These are phyloP conservation scores for Terfezia boudieri DNA, from an alignment of 495 filamentous ascomycete species.

Conservation along the genomic window DNA sequence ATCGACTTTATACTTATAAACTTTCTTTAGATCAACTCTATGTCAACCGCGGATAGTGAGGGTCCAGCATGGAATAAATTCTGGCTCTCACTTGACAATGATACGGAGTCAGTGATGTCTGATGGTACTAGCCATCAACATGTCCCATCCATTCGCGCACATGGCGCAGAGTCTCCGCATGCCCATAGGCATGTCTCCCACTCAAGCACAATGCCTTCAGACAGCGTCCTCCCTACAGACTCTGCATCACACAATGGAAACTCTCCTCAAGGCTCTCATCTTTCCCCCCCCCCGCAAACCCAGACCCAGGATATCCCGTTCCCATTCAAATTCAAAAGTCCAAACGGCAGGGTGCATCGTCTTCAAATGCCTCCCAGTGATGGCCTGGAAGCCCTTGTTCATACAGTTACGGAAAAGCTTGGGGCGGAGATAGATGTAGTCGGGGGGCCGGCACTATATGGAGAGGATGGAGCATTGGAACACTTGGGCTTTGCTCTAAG, in stretches of 20 bases:
- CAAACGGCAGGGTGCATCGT: constrained; percentile 82
- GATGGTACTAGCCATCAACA: constrained; percentile 47
- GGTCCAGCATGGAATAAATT: constrained; percentile 99
- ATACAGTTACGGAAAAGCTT: constrained; percentile 61
- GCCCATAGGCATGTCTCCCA: constrained; percentile 50
- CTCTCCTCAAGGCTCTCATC: constrained; percentile 42
- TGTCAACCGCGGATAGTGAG: constrained; percentile 63
- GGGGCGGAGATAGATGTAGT: constrained; percentile 70
- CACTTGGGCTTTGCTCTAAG: constrained; percentile 77
- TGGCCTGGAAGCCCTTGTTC: constrained; percentile 62
- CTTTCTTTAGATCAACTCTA: constrained; percentile 41
- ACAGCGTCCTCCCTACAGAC: constrained; percentile 72
- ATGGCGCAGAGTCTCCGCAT: constrained; percentile 32
- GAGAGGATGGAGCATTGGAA: constrained; percentile 55
- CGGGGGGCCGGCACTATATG: constrained; percentile 51
- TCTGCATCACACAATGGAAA: constrained; percentile 85
- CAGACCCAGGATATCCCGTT: constrained; percentile 52
- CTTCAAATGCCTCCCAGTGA: constrained; percentile 61
- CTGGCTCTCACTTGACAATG: constrained; percentile 90
- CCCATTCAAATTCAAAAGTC: constrained; percentile 98
- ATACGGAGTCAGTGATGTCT: constrained; percentile 90
- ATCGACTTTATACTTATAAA: neutral
- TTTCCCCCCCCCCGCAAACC: constrained; percentile 27
- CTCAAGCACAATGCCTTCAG: constrained; percentile 31
- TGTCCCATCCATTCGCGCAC: constrained; percentile 31